Percentiles rank a stretch among this genome's conserved stretches.
Evolutionary conservation across 2,329 filamentous ascomycete genomes (phyloP).

Genomic region (Aspergillus pseudotamarii): DNA sequence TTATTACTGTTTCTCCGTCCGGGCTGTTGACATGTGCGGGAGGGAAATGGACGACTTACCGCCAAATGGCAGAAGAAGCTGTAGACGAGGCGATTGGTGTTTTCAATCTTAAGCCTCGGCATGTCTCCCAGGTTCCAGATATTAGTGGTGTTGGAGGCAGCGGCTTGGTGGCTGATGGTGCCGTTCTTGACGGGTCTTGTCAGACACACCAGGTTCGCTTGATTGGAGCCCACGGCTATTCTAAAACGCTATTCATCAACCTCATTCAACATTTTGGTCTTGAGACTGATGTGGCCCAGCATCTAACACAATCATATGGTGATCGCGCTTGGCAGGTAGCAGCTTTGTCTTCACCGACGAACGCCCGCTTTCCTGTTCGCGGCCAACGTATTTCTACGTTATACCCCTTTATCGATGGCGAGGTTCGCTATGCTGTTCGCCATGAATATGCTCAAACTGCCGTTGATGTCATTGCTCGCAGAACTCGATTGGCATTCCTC

Average conservation of each 20-base stretch:
- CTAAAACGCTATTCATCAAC: slow-evolving; percentile 91
- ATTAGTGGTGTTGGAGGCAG: slow-evolving; percentile 74
- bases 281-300: slow-evolving; percentile 88
- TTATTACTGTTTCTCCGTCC: slow-evolving; percentile 76
- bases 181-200: slow-evolving; percentile 71
- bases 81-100: slow-evolving; percentile 76
- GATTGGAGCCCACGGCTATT: slow-evolving; percentile 83
- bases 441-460: slow-evolving; percentile 93
- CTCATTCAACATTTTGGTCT: slow-evolving; percentile 91
- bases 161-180: slow-evolving; percentile 69
- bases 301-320: slow-evolving; percentile 84
- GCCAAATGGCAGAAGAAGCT: slow-evolving; percentile 89
- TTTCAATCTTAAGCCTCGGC: slow-evolving; percentile 64
- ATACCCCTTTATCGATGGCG: slow-evolving; percentile 90
- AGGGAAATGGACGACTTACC: slow-evolving; percentile 92
- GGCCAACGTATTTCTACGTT: slow-evolving; percentile 77
- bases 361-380: slow-evolving; percentile 77
- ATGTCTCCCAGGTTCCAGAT: slow-evolving; percentile 63
- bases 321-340: slow-evolving; percentile 92
- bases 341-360: slow-evolving; percentile 74
- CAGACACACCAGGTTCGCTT: slow-evolving; percentile 82
- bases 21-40: slow-evolving; percentile 83
- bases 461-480: slow-evolving; percentile 81
- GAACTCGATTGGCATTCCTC: slow-evolving; percentile 83
- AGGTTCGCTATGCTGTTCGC: slow-evolving; percentile 82